Evolutionary conservation across 306 rosid genomes (phyloP).

Genomic region (Glycine tomentella): DNA sequence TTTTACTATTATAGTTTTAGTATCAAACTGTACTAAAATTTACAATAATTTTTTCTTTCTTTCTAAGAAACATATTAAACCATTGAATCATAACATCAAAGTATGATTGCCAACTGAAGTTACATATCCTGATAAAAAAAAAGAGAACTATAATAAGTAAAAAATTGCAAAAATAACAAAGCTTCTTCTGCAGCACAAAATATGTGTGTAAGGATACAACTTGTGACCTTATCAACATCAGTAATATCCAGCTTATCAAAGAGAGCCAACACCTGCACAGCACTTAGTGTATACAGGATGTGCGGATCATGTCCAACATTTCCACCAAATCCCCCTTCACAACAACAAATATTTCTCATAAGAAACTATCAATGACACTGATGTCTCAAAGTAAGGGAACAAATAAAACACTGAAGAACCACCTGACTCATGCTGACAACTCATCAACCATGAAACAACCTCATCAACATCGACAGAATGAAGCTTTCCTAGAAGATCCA

Average conservation of each 20-base stretch:
- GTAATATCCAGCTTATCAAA: conserved; percentile 70
- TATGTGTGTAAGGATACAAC: conserved; percentile 73
- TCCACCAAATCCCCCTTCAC: conserved; percentile 88
- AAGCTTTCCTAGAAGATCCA: conserved; percentile 83
- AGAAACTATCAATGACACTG: background rate
- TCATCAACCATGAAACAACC: conserved; percentile 79
- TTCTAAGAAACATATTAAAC: background rate
- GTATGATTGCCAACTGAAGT: conserved; percentile 2
- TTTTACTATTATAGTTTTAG: conserved; percentile 1
- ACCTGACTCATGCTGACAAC: conserved; percentile 92
- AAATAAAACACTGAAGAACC: conserved; percentile 17
- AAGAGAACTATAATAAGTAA: background rate
- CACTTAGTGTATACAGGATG: conserved; percentile 78
- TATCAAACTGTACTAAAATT: conserved; percentile 17
- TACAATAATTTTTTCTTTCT: conserved; percentile 1
- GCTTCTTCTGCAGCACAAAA: too few species aligned
- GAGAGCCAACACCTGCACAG: conserved; percentile 83
- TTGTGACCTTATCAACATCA: conserved; percentile 73
- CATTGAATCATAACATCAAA: conserved; percentile 16
- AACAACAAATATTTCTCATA: conserved; percentile 33
- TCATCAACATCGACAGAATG: conserved; percentile 66
- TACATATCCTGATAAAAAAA: conserved; percentile 31
- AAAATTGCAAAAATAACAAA: too few species aligned
- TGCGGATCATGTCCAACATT: conserved; percentile 90
- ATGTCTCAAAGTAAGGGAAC: background rate